Conservation (phyloP, 108 stramenopile genomes). For the Skeletonema potamos region DNA sequence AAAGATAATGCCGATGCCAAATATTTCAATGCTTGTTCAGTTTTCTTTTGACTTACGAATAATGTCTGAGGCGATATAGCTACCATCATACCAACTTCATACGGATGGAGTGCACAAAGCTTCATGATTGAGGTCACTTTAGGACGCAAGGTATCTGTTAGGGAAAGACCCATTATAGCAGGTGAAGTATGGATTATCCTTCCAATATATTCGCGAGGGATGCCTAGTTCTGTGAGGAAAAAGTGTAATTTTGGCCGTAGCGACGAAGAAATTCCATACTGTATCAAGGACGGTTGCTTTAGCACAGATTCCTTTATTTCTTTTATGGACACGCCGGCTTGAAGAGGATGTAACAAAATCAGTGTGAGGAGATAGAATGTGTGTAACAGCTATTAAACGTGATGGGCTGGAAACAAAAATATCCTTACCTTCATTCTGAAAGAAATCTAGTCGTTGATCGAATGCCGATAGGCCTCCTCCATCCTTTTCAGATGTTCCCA, state of each 20-base stretch:
- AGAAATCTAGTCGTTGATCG: slow-evolving; percentile 40
- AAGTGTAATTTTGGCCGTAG: slow-evolving; percentile 53
- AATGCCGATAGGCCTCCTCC: slow-evolving; percentile 9
- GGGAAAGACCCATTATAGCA: slow-evolving; percentile 45
- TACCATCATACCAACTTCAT: slow-evolving; percentile 45
- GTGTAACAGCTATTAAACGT: background rate
- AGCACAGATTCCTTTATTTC: slow-evolving; percentile 30
- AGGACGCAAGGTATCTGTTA: slow-evolving; percentile 48
- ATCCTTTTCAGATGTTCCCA: slow-evolving; percentile 21
- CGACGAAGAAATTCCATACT: slow-evolving; percentile 44
- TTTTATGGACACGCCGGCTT: slow-evolving; percentile 43
- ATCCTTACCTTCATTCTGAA: slow-evolving; percentile 46
- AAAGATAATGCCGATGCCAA: slow-evolving; percentile 21
- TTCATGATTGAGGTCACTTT: slow-evolving; percentile 35
- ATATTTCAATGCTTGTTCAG: slow-evolving; percentile 50
- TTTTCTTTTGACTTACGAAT: slow-evolving; percentile 41
- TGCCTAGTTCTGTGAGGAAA: slow-evolving; percentile 34
- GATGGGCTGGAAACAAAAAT: background rate
- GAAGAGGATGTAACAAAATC: background rate
- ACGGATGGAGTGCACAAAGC: slow-evolving; percentile 25
- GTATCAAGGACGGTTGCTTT: slow-evolving; percentile 50
- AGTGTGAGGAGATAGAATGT: background rate
- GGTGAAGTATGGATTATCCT: slow-evolving; percentile 43
- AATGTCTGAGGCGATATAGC: slow-evolving; percentile 43
- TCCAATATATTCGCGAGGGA: slow-evolving; percentile 15